Evolutionary conservation across 352 stramenopile genomes (phyloP).

Genomic region (Globisporangium echinulatum): DNA sequence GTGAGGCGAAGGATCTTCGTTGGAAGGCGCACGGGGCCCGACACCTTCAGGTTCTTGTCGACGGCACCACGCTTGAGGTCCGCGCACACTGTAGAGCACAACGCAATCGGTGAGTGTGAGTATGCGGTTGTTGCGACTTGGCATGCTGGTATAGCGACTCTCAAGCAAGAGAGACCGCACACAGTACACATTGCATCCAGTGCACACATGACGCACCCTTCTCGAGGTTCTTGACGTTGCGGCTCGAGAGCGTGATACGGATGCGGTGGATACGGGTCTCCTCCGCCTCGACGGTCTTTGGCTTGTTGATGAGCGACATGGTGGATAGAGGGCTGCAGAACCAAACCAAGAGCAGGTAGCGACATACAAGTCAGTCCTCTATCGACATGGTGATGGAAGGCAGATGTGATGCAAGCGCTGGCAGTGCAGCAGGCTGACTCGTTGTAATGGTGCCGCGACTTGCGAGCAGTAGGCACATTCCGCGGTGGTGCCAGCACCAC

Average conservation of each 20-base stretch:
- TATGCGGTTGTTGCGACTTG: neutral
- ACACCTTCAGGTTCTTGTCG: conserved; percentile 99
- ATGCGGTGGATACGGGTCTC: conserved; percentile 94
- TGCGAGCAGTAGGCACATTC: no score
- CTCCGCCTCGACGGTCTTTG: conserved; percentile 81
- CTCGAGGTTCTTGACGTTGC: conserved; percentile 99
- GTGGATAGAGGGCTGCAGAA: conserved; percentile 78
- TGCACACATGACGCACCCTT: conserved; percentile 62
- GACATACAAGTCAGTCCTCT: neutral
- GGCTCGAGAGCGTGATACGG: conserved; percentile 98
- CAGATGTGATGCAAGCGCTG: no score
- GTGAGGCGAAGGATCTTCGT: conserved; percentile 99
- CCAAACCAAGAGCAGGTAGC: neutral
- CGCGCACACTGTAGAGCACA: conserved; percentile 80
- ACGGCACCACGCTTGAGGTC: conserved; percentile 97
- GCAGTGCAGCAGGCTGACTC: no score
- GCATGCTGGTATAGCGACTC: no score
- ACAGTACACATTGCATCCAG: neutral
- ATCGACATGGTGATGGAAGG: no score
- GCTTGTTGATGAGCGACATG: conserved; percentile 86
- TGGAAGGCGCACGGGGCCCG: conserved; percentile 96
- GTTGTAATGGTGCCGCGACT: no score
- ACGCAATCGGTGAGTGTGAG: neutral
- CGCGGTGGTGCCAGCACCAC: no score
- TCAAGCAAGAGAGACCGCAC: no score